Percentiles rank a stretch among this genome's conserved stretches.
Evolutionary conservation across 1,284 basidiomycete genomes (phyloP).

Genomic region (Puccinia brachypodii): DNA sequence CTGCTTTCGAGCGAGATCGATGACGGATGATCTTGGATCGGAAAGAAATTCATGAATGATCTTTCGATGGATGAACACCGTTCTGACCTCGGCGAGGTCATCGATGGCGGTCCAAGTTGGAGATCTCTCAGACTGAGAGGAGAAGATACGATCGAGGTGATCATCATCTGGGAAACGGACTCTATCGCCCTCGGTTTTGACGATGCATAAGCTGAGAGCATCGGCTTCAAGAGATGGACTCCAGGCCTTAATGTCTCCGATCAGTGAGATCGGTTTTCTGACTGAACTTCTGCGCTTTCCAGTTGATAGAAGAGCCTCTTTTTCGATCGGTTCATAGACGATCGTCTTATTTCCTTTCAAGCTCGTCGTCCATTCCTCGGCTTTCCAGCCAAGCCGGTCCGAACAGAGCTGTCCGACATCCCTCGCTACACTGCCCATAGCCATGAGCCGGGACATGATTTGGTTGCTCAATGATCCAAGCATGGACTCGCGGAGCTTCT

Average conservation of each 20-base stretch:
- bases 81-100: neutral
- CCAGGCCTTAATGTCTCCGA: constrained; percentile 10
- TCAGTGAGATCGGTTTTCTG: neutral
- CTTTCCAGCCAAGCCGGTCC: constrained; percentile 1
- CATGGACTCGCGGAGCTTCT: neutral
- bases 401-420: constrained; percentile 12
- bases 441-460: neutral
- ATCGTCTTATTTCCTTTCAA: neutral
- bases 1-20: neutral
- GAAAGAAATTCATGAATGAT: neutral
- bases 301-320: neutral
- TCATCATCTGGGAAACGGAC: neutral
- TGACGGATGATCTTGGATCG: neutral
- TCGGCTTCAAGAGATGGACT: neutral
- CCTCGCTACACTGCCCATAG: neutral
- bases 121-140: neutral
- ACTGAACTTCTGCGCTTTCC: neutral
- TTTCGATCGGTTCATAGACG: neutral
- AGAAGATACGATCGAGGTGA: neutral
- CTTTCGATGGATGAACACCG: constrained; percentile 17
- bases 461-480: neutral
- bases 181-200: neutral
- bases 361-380: neutral
- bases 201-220: constrained; percentile 11
- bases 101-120: neutral